Base-by-base conservation (phyloP, 1,284 basidiomycete genomes). In the Trametes polyzona region DNA sequence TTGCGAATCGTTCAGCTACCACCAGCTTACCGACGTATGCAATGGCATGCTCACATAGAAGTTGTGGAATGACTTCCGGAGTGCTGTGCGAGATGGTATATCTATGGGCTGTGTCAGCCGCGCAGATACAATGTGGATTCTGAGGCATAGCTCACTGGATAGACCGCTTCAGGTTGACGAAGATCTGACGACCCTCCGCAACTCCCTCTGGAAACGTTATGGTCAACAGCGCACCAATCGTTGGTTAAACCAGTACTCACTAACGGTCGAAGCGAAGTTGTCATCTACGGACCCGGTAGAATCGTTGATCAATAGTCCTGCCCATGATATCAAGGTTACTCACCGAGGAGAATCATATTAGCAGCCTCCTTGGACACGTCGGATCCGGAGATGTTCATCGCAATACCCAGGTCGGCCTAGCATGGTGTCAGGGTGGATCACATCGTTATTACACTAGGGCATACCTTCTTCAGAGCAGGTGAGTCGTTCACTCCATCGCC, bases 351-450 rank as follows among this genome's bases (percentile, higher is more conserved):
- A 61, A 88, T 86, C 86, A 89, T 87, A 68, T 90, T 83, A 1
- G 86, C 86, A 10, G 87, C 86, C 68, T 88, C 87, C 67, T 88
- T 88, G 0, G 86, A 86, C 14, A 88, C 87, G 62, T 88, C 87
- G 4, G 85, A 87, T 17, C 86, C 87, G 32, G 84, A 86, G 35
- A 87, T 83, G 62, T 87, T 87, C 87, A 90, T 90, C 0, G 87
- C 86, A 65, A 90, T 88, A 43, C 87, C 87, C 29, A 90, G 75
- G 64, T 88, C 86, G 17, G 87, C 87, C 75, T 79, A 23, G 1
- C 3, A n/a, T 1, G n/a, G 16, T 0, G 17, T 32, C 5, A 47
- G 21, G 2, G 9, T 16, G 17, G 17, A 6, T 9, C 6, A 16
- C 5, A 16, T 5, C 5, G 10, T 11, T 12, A 8, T 8, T 2